A percentile compares a stretch with the other conserved stretches of the same genome.
Evolutionary conservation across 2,329 filamentous ascomycete species (phyloP).

Genomic region (Pseudogymnoascus sp.): DNA sequence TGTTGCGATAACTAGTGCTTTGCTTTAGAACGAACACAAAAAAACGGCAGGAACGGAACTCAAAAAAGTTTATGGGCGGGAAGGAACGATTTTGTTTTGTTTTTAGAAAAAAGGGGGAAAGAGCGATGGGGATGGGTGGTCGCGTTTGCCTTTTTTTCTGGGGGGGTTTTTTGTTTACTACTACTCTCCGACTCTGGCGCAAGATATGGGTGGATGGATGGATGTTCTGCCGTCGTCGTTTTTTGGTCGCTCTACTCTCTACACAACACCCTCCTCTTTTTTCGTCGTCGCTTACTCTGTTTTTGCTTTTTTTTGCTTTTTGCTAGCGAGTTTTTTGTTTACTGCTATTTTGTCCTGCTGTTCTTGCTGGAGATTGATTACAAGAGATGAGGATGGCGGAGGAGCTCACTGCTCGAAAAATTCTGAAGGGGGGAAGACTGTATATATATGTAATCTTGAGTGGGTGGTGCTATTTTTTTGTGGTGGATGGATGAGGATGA

Average conservation of each 20-base stretch:
- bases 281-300: not conserved
- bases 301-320: not conserved
- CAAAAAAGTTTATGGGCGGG: not conserved
- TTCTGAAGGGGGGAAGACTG: not conserved
- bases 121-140: not conserved
- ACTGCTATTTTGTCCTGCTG: not conserved
- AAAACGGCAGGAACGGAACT: not conserved
- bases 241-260: not conserved
- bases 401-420: conserved; percentile 3
- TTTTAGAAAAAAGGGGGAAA: not conserved
- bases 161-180: not conserved
- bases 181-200: not conserved
- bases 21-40: not conserved
- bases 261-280: not conserved
- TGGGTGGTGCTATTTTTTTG: not conserved
- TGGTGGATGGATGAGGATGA: not conserved
- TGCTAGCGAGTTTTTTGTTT: not conserved
- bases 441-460: conserved; percentile 7
- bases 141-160: not conserved
- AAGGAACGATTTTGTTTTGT: not conserved
- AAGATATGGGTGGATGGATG: not conserved
- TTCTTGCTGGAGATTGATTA: not conserved
- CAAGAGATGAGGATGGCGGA: not conserved
- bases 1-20: not conserved
- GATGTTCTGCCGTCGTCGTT: not conserved